These are phyloP conservation scores for Pleoardoris graminearum DNA, from an alignment of 2,329 filamentous ascomycete genomes.

Conservation along the genomic window DNA sequence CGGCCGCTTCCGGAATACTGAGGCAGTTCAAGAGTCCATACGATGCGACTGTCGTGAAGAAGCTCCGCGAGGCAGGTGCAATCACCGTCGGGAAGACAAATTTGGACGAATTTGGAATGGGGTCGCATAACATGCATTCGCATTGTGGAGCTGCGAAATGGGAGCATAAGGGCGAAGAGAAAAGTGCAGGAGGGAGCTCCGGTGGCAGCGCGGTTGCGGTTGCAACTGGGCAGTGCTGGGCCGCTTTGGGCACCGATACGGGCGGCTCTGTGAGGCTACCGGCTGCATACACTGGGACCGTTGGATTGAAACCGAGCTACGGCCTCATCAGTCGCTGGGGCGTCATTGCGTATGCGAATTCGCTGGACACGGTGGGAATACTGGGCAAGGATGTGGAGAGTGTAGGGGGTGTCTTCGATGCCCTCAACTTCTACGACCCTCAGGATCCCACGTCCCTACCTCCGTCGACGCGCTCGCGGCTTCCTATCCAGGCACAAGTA, in stretches of 20 bases:
- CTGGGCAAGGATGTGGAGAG: constrained; percentile 61
- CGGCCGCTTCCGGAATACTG: constrained; percentile 80
- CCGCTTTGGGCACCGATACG: constrained; percentile 88
- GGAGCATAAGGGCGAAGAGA: constrained; percentile 46
- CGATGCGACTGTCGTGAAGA: constrained; percentile 76
- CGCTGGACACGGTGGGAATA: constrained; percentile 85
- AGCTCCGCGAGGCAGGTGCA: constrained; percentile 66
- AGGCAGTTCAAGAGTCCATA: constrained; percentile 71
- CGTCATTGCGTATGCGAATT: constrained; percentile 90
- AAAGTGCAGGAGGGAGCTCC: constrained; percentile 64
- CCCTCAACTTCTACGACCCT: constrained; percentile 64
- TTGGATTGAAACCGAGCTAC: constrained; percentile 92
- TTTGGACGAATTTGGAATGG: constrained; percentile 96
- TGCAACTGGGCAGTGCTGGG: constrained; percentile 63
- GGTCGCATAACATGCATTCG: constrained; percentile 75
- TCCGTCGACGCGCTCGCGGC: constrained; percentile 55
- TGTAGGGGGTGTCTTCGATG: constrained; percentile 51
- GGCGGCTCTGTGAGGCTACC: constrained; percentile 86
- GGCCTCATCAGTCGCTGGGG: constrained; percentile 84
- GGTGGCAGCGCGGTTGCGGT: constrained; percentile 92
- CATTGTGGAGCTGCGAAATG: constrained; percentile 64
- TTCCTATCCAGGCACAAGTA: constrained; percentile 10
- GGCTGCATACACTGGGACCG: constrained; percentile 79
- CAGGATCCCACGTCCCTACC: constrained; percentile 76
- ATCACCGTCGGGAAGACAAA: constrained; percentile 79